Evolutionary conservation across 1,139 yeast species (phyloP), one percentile per base, ranked within the genome.

Genomic region (Taiozyma sp.): DNA sequence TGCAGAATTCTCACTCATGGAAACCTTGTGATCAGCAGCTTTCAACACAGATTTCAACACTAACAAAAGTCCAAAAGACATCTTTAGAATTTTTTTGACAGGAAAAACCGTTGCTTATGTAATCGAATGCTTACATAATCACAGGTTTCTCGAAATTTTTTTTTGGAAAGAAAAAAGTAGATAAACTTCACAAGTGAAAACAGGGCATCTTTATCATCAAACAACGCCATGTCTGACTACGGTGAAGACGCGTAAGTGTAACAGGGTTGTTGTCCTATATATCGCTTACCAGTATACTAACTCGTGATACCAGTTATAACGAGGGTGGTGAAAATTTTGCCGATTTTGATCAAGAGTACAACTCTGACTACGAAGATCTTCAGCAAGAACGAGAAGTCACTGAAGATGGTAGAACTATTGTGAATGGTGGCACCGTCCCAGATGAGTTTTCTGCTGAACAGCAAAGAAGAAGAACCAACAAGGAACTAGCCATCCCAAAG

Each of bases 401-500:
- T 42, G 87, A 78, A 50, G 95, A 88, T 62, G 96, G 95, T 4
- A 80, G 81, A 61, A 80, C 83, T 42, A 78, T 87, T 48, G 77
- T 86, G 52, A 80, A 81, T 57, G 87, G 90, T 46, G 89, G 89
- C 6, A 64, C 73, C 46, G 85, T 85, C 5, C 47, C 50, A 14
- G 81, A 77, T 29, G 85, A 79, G 50, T 68, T 67, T 52, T 68
- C 67, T 16, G 69, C 68, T 28, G 77, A 74, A 47, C 71, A 72
- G 24, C 75, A 74, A 44, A 76, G 83, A 54, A 77, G 84, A 66
- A 87, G 81, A 69, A 81, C 95, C 21, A 76, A 81, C 51, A 85
- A 79, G 62, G 95, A 88, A 60, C 79, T 89, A 62, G 95, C 98
- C 16, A 90, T 93, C 53, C 88, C 97, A 49, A 88, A 81, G 63